Percentiles rank a stretch among this genome's conserved stretches.
phyloP scores from a whole-genome alignment of 805 yeast genomes.

The Saccharomycopsis selenospora region DNA sequence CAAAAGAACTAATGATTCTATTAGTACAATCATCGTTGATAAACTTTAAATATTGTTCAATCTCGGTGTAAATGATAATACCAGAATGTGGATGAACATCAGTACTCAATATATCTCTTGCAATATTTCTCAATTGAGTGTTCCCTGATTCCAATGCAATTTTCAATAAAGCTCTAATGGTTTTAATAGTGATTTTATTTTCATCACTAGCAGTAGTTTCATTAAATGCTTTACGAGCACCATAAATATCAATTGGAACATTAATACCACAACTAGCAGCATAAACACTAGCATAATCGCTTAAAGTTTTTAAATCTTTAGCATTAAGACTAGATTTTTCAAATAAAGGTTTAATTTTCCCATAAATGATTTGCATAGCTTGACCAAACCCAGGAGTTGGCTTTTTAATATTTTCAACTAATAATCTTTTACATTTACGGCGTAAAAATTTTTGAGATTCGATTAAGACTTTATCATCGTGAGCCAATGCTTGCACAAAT shows the following conservation, averaged over 20 bases:
- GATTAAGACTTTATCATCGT: constrained; percentile 52
- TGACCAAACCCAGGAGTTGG: constrained; percentile 27
- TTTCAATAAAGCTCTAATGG: constrained; percentile 47
- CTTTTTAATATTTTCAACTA: constrained; percentile 25
- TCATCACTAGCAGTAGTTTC: too few relatives aligned
- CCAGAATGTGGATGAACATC: constrained; percentile 56
- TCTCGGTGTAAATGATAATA: constrained; percentile 31
- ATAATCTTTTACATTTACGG: constrained; percentile 48
- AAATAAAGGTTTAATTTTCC: constrained; percentile 26
- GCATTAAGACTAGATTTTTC: constrained; percentile 26
- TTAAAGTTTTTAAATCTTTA: constrained; percentile 39
- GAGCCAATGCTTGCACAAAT: constrained; percentile 38
- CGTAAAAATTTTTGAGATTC: constrained; percentile 54
- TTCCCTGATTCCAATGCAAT: constrained; percentile 40
- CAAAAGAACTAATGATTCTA: constrained; percentile 40
- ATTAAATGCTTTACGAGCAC: constrained; percentile 28
- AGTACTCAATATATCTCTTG: constrained; percentile 59
- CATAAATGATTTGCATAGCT: constrained; percentile 32
- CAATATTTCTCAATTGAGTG: constrained; percentile 54
- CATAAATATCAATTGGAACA: constrained; percentile 23
- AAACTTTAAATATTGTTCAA: constrained; percentile 23
- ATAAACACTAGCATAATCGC: constrained; percentile 18
- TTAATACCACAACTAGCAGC: constrained; percentile 21
- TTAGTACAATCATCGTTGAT: constrained; percentile 22
- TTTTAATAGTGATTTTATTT: too few relatives aligned